Percentiles rank a stretch among this genome's conserved stretches.
These are phyloP conservation scores for Vaccinium macrocarpon DNA, from an alignment of 148 eudicot genomes.

Conservation along the genomic window DNA sequence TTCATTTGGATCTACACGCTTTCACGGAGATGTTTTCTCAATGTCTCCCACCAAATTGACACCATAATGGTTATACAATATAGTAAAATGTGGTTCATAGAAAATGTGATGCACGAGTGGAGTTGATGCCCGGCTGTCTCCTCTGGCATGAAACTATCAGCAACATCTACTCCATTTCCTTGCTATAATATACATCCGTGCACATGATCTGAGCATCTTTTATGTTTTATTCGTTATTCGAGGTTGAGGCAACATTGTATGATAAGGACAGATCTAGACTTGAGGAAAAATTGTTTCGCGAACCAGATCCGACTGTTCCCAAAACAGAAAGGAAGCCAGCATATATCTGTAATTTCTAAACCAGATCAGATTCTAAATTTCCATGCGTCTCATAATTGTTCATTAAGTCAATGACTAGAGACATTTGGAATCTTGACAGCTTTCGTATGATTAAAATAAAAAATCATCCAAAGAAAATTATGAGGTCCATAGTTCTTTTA, in stretches of 20 bases:
- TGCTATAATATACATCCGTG: not conserved
- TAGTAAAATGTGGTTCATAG: not conserved
- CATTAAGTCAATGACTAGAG: not conserved
- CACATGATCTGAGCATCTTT: not conserved
- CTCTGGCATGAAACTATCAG: not conserved
- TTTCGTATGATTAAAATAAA: not conserved
- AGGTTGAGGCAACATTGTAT: not conserved
- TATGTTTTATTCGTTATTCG: not conserved
- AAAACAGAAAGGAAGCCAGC: not conserved
- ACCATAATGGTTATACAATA: not conserved
- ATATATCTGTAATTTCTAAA: not conserved
- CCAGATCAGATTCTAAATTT: not conserved
- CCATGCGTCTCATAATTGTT: not conserved
- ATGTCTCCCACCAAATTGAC: not conserved
- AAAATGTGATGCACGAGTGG: slow-evolving; percentile 1
- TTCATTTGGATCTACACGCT: not conserved
- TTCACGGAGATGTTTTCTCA: not conserved
- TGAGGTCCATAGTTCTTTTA: not conserved
- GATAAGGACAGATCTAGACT: not conserved
- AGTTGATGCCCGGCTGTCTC: not conserved
- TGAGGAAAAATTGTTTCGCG: not conserved
- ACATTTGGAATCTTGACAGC: slow-evolving; percentile 2
- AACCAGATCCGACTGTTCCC: not conserved
- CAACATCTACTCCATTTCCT: not conserved
- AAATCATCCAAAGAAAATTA: not conserved